Evolutionary conservation across 805 yeast species (phyloP).

Genomic region (baker's yeast (Saccharomyces cerevisiae)): DNA sequence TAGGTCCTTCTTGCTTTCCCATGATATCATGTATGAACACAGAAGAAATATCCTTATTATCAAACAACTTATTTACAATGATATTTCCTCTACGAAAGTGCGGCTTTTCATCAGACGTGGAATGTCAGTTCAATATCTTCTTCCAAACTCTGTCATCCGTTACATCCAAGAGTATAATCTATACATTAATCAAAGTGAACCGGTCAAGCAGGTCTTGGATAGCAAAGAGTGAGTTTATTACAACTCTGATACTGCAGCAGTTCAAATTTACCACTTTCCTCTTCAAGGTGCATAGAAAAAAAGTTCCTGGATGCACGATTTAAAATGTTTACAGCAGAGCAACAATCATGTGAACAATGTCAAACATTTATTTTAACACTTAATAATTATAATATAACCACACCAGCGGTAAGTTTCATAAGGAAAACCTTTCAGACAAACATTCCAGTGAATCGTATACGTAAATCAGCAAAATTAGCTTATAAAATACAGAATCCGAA

Average conservation of each 20-base stretch:
- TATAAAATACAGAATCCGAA: too few relatives aligned
- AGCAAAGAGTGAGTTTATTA: conserved; percentile 28
- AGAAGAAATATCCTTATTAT: conserved; percentile 87
- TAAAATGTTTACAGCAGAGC: not conserved
- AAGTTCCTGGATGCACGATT: not conserved
- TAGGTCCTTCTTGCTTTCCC: conserved; percentile 80
- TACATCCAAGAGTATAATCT: conserved; percentile 88
- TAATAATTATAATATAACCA: not conserved
- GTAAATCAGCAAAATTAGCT: not conserved
- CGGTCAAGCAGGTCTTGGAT: conserved; percentile 78
- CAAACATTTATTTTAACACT: not conserved
- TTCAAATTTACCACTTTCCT: not conserved
- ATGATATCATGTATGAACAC: conserved; percentile 96
- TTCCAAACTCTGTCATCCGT: conserved; percentile 90
- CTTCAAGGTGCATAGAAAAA: not conserved
- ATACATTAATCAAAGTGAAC: conserved; percentile 80
- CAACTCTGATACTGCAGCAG: not conserved
- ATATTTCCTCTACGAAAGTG: conserved; percentile 90
- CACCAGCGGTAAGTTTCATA: not conserved
- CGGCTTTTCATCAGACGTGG: conserved; percentile 86
- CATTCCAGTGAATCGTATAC: not conserved
- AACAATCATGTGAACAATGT: not conserved
- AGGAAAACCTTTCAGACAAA: not conserved
- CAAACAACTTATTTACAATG: conserved; percentile 93
- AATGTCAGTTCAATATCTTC: conserved; percentile 90